Evolutionary conservation across 2,329 filamentous ascomycete species (phyloP), one percentile per base, ranked within the genome.

Genomic region (Aspergillus pseudoglaucus): DNA sequence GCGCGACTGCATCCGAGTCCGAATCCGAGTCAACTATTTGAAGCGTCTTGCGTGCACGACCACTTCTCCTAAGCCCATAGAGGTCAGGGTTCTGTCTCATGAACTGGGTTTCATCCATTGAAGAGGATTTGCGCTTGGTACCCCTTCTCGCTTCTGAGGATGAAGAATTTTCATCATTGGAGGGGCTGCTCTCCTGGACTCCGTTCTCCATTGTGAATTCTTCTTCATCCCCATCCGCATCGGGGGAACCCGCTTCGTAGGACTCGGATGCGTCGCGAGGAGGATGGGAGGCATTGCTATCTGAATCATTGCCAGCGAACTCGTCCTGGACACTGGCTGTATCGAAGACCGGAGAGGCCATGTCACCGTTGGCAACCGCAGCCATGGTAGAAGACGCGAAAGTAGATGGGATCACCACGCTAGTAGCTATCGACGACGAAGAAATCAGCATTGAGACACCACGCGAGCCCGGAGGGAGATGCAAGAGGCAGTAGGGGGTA

Each of bases 1-100:
- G 61, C 37, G 63, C 64, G 48, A 88, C 82, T 47, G 82, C 80
- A 67, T 90, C 88, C 30, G 88, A 89, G 47, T 85, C 87, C 6
- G 86, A 90, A 40, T 77, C 75, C 40, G 75, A 75, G 51, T 76
- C 76, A 55, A 79, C 80, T 57, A 85, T 73, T 58, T 80, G 80
- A 59, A 81, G 80, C 51, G 75, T 75, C 53, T 77, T 77, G 58
- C 82, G 79, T 56, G 82, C 81, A 56, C 82, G 80, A 64, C 78
- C 90, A 75, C 93, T 98, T 73, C 93, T 82, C 59, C 93, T 83
- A 57, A 98, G 77, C 42, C 93, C 93, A 74, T 97, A 98, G 7
- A 98, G 77, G 71, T 95, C 90, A 40, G 93, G 93, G 62, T 98
- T 95, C 63, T 88, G 87, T 60, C 85, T 80, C 59, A 97, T 95